Evolutionary conservation across 352 stramenopile species (phyloP), one percentile per base, ranked within the genome.

Genomic region (Globisporangium paddicum): DNA sequence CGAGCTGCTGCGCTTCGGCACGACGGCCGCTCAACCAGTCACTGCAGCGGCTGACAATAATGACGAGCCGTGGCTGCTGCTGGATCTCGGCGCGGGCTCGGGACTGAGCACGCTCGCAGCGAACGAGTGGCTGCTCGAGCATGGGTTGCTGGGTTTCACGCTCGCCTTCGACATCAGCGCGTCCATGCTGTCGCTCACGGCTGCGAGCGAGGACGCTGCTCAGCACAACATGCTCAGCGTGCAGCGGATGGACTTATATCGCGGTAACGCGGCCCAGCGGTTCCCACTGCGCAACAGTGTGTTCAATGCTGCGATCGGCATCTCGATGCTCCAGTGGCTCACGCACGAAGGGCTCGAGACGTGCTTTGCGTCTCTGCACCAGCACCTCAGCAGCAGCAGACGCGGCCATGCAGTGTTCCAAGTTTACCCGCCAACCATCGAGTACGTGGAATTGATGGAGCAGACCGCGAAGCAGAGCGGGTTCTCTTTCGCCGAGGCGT

Each of bases 261-360:
- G 79, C 58, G 82, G 77, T 37, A 87, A 91, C 59, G 83, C 79
- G 16, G 81, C 68, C 9, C 83, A 88, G 46, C 69, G 58, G 18
- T 72, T 89, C 11, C 79, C 83, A 26, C 58, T 93, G 51, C 83
- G 83, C 23, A 18, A 34, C 0, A 62, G 58, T 3, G 42, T 66
- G 13, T 76, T 88, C 25, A 58, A 84, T 48, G 67, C 66, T 32
- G 79, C 77, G 42, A 86, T 91, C 48, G 75, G 79, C 11, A 89
- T 93, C 56, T 93, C 83, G 2, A 93, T 93, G 83, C 62, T 93
- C 19, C 83, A 93, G 62, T 93, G 83, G 83, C 62, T 93, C 45
- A 79, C 78, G n/a, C 59, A 66, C 4, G 63, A 78, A 10, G 81
- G 79, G 25, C 53, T 93, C 9, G 60, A 75, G 30, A 57, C 70